Evolutionary conservation across 345 rosid genomes (phyloP).

Genomic region (Eucalyptus rudis): DNA sequence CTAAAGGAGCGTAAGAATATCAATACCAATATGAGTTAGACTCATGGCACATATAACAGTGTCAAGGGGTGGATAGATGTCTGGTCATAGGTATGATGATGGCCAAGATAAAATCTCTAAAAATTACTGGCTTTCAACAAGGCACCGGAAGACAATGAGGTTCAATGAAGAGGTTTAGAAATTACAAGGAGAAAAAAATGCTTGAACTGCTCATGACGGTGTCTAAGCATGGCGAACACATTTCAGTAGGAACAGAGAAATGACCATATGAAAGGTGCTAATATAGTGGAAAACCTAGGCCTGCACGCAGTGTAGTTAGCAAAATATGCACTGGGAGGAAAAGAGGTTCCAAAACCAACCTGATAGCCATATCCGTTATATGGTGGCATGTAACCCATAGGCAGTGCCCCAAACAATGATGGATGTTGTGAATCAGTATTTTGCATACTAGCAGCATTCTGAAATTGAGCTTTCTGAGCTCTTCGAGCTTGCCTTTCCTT

Average conservation of each 20-base stretch:
- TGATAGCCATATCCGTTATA: slow-evolving; percentile 95
- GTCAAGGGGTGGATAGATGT: background rate
- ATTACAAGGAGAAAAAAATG: background rate
- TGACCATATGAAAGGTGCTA: background rate
- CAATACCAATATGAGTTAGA: background rate
- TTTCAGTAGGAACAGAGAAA: background rate
- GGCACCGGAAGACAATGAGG: background rate
- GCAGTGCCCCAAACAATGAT: slow-evolving; percentile 82
- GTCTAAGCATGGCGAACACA: background rate
- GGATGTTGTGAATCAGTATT: slow-evolving; percentile 68
- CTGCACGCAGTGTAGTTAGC: background rate
- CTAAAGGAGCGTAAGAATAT: background rate
- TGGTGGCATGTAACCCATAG: slow-evolving; percentile 75
- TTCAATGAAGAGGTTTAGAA: background rate
- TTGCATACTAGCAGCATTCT: slow-evolving; percentile 32
- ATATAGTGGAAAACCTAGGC: background rate
- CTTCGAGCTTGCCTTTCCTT: slow-evolving; percentile 93
- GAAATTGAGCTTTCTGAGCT: slow-evolving; percentile 85
- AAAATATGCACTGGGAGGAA: background rate
- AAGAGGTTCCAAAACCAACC: slow-evolving; percentile 18
- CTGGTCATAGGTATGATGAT: background rate
- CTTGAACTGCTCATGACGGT: background rate
- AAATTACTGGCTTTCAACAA: background rate
- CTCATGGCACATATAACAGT: background rate
- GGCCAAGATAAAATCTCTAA: background rate